Conservation (phyloP, 768 basidiomycete species). For the Lentinula detonsa region DNA sequence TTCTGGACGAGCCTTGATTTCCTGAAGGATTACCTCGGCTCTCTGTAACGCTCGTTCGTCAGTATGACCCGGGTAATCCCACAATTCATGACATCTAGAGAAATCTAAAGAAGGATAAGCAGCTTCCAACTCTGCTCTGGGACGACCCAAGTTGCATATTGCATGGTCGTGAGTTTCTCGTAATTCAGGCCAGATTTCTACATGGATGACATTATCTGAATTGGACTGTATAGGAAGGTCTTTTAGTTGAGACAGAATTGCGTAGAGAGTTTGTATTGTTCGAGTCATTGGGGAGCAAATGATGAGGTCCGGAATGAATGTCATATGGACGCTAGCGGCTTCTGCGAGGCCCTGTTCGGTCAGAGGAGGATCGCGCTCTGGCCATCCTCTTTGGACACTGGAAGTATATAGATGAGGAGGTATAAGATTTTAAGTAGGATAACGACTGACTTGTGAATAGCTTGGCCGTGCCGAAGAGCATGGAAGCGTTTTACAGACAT, state of each 20-base stretch:
- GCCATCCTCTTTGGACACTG: conserved; percentile 14
- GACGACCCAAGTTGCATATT: conserved; percentile 12
- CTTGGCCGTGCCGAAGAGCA: conserved; percentile 12
- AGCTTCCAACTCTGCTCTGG: conserved; percentile 5
- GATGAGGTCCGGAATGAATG: conserved; percentile 12
- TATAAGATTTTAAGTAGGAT: background rate
- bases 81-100: conserved; percentile 12
- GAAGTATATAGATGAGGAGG: background rate
- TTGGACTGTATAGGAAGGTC: background rate
- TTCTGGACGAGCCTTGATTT: conserved; percentile 7
- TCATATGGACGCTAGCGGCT: conserved; percentile 1
- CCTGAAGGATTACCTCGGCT: conserved; percentile 8
- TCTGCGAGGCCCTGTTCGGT: conserved; percentile 11
- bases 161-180: conserved; percentile 14
- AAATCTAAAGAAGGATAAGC: conserved; percentile 10
- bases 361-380: conserved; percentile 13
- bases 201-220: background rate
- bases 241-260: conserved; percentile 6
- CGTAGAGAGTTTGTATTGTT: conserved; percentile 13
- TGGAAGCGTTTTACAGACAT: conserved; percentile 6
- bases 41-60: conserved; percentile 8
- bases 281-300: conserved; percentile 15
- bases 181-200: conserved; percentile 14
- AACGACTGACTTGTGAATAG: conserved; percentile 9
- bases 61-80: conserved; percentile 13